phyloP scores from a whole-genome alignment of 805 yeast genomes.

The Martiniozyma abietophila region DNA sequence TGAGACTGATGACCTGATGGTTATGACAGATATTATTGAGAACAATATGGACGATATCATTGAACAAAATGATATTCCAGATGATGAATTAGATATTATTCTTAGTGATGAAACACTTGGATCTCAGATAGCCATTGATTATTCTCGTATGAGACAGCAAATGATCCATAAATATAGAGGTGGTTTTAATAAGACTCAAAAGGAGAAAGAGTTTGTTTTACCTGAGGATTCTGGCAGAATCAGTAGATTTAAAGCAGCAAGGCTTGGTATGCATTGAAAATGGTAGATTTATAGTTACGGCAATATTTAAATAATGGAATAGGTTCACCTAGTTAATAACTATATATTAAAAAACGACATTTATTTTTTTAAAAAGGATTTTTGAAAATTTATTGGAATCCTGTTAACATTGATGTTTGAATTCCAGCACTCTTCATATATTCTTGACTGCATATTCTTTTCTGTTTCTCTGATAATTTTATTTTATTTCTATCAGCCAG shows the following conservation, averaged over 20 bases:
- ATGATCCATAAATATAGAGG: constrained; percentile 37
- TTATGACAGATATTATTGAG: constrained; percentile 37
- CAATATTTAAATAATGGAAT: not conserved
- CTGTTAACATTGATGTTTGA: constrained; percentile 23
- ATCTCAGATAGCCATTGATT: constrained; percentile 45
- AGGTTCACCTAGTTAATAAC: not conserved
- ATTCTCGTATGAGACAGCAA: constrained; percentile 45
- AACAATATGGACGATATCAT: constrained; percentile 26
- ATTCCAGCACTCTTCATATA: constrained; percentile 19
- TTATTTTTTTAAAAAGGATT: constrained; percentile 10
- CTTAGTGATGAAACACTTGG: constrained; percentile 29
- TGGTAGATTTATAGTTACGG: too few relatives aligned
- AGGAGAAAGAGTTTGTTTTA: constrained; percentile 55
- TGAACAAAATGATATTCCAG: constrained; percentile 14
- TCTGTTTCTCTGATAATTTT: too few relatives aligned
- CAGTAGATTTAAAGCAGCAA: constrained; percentile 63
- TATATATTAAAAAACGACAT: not conserved
- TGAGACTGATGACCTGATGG: constrained; percentile 30
- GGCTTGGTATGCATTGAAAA: constrained; percentile 19
- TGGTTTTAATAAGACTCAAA: constrained; percentile 36
- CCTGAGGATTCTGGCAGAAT: constrained; percentile 46
- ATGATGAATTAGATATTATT: constrained; percentile 23
- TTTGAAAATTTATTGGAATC: constrained; percentile 19
- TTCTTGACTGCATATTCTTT: constrained; percentile 15
- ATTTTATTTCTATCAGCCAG: too few relatives aligned